A percentile compares a stretch with the other conserved stretches of the same genome.
Evolutionary conservation across 352 stramenopile genomes (phyloP).

Genomic region (Globisporangium mamillatum): DNA sequence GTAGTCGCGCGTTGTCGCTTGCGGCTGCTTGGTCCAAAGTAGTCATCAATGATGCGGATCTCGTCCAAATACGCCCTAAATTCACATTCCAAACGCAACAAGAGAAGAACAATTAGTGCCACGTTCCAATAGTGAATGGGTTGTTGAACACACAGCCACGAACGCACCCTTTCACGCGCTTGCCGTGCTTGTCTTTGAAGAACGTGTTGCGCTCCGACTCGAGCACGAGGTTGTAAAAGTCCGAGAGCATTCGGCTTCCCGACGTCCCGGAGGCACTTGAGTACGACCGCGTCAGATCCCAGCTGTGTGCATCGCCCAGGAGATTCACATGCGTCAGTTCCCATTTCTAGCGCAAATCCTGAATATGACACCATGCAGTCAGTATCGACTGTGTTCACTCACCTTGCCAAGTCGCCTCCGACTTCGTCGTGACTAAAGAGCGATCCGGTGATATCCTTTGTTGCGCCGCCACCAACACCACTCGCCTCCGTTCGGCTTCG

Average conservation of each 20-base stretch:
- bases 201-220: slow-evolving; percentile 68
- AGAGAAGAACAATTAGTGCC: background rate
- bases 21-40: slow-evolving; percentile 32
- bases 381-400: background rate
- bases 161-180: slow-evolving; percentile 43
- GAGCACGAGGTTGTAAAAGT: slow-evolving; percentile 79
- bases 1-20: slow-evolving; percentile 4
- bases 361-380: background rate
- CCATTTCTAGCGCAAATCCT: background rate
- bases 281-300: slow-evolving; percentile 36
- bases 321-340: background rate
- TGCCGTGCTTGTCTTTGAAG: slow-evolving; percentile 54
- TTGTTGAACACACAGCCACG: background rate
- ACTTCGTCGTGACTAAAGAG: slow-evolving; percentile 11
- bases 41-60: slow-evolving; percentile 57
- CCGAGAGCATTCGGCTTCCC: slow-evolving; percentile 70
- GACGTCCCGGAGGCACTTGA: slow-evolving; percentile 53
- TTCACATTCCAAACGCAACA: background rate
- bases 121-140: background rate
- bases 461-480: background rate
- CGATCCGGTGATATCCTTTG: background rate
- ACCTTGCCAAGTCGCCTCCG: slow-evolving; percentile 13
- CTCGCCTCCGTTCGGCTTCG: slow-evolving; percentile 10
- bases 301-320: slow-evolving; percentile 22
- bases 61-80: slow-evolving; percentile 39